These are phyloP conservation scores for Aspergillus persii DNA, from an alignment of 2,329 filamentous ascomycete genomes.

Conservation along the genomic window DNA sequence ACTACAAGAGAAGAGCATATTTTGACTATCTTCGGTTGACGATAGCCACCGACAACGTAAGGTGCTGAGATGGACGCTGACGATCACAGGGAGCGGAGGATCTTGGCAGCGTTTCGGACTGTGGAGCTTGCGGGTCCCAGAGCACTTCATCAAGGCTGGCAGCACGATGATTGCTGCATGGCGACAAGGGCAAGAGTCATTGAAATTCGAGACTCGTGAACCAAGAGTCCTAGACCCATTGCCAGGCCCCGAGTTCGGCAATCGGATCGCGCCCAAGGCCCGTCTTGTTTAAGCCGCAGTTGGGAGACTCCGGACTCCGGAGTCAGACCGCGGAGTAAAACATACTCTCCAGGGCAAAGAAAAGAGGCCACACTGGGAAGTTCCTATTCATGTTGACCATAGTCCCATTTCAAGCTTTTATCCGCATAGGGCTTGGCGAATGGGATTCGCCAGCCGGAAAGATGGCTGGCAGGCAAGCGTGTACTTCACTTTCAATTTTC, in stretches of 20 bases:
- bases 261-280: not conserved
- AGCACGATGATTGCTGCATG: slow-evolving; percentile 12
- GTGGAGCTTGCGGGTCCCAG: slow-evolving; percentile 18
- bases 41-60: slow-evolving; percentile 21
- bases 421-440: too few relatives aligned
- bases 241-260: not conserved
- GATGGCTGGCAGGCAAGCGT: too few relatives aligned
- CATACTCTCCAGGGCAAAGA: not conserved
- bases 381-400: not conserved
- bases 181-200: not conserved
- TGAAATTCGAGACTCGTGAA: not conserved
- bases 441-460: too few relatives aligned
- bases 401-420: too few relatives aligned
- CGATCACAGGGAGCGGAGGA: slow-evolving; percentile 17
- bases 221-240: not conserved
- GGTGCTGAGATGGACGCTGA: slow-evolving; percentile 20
- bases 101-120: slow-evolving; percentile 25
- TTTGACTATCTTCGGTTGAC: slow-evolving; percentile 5
- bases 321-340: not conserved
- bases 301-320: not conserved
- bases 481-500: not conserved
- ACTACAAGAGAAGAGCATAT: not conserved
- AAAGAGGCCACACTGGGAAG: not conserved
- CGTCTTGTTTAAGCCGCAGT: not conserved
- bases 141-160: slow-evolving; percentile 6